Evolutionary conservation across 148 eudicot genomes (phyloP), one percentile per base, ranked within the genome.

Genomic region (Heliamphora exappendiculata): DNA sequence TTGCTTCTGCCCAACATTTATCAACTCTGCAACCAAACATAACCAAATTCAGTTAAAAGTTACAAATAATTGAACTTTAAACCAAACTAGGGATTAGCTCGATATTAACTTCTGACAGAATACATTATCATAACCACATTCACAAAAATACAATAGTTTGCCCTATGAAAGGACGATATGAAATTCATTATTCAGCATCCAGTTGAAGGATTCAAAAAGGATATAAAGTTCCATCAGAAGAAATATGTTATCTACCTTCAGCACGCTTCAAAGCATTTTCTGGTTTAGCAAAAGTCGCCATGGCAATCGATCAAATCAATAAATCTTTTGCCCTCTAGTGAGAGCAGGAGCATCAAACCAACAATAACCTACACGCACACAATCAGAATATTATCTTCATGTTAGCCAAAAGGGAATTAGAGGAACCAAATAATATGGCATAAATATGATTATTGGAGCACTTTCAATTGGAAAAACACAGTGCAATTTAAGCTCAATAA

Each of bases 1-100:
- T 82, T 87, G 88, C 78, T 89, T 89, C 76, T 94, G 93, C 44
- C 96, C 98, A 71, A 94, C 98, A 82, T 90, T 94, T 45, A 90
- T 89, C 81, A 94, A 81, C 80, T 94, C 97, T 94, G 89, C 84
- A 84, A 10, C 59, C 71, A 80, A 26, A 57, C 34, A 69, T 13
- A 6, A 76, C 63, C 39, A 60, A 22, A 71, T 68, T 13, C 47
- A 16, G 26, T 34, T 55, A 36, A 5, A 22, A 47, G 36, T 19
- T 22, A 47, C 10, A 33, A 41, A 14, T 10, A 72, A 55, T 41
- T 8, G n/a, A 24, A 17, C 24, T 13, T 10, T 34, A 33, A 39
- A 49, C 33, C 6, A 36, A 24, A 33, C 14, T 5, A 36, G 13
- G n/a, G n/a, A n/a, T n/a, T n/a, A n/a, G n/a, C n/a, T n/a, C n/a